Conservation (phyloP, 2,329 filamentous ascomycete genomes). For the Knufia petricola region DNA sequence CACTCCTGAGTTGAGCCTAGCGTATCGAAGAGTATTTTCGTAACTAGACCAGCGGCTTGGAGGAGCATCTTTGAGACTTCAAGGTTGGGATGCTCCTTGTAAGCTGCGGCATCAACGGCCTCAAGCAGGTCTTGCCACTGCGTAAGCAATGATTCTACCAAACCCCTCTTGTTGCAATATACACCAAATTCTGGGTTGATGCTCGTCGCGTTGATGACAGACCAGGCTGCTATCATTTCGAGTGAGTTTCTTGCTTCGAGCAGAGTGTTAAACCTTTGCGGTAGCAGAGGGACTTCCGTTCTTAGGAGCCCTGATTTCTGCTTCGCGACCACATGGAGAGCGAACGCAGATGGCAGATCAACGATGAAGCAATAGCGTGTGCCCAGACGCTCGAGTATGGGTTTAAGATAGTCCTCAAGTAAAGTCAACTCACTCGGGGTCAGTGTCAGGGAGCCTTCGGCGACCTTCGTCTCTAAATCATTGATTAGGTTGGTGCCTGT, state of each 20-base stretch:
- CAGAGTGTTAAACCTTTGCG: constrained; percentile 14
- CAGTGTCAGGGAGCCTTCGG: constrained; percentile 13
- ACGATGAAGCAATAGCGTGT: constrained; percentile 21
- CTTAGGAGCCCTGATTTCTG: constrained; percentile 9
- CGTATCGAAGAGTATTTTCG: constrained; percentile 18
- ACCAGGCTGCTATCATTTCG: constrained; percentile 19
- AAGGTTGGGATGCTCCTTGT: constrained; percentile 17
- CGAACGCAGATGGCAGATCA: constrained; percentile 18
- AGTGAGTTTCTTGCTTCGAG: constrained; percentile 20
- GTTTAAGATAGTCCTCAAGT: constrained; percentile 17
- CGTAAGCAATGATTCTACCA: constrained; percentile 14
- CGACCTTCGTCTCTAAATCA: constrained; percentile 15
- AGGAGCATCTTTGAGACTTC: constrained; percentile 18
- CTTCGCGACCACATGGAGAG: constrained; percentile 14
- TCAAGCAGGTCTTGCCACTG: constrained; percentile 17
- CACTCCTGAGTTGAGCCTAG: constrained; percentile 15
- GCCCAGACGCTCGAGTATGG: constrained; percentile 20
- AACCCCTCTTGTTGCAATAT: constrained; percentile 9
- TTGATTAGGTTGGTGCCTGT: constrained; percentile 18
- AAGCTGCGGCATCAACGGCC: constrained; percentile 9
- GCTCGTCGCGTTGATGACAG: constrained; percentile 13
- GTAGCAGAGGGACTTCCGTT: constrained; percentile 12
- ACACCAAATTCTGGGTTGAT: constrained; percentile 3
- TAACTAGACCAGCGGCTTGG: constrained; percentile 17
- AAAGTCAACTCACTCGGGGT: constrained; percentile 18